Evolutionary conservation across 2,329 filamentous ascomycete species (phyloP).

Genomic region (Colletotrichum agaves): DNA sequence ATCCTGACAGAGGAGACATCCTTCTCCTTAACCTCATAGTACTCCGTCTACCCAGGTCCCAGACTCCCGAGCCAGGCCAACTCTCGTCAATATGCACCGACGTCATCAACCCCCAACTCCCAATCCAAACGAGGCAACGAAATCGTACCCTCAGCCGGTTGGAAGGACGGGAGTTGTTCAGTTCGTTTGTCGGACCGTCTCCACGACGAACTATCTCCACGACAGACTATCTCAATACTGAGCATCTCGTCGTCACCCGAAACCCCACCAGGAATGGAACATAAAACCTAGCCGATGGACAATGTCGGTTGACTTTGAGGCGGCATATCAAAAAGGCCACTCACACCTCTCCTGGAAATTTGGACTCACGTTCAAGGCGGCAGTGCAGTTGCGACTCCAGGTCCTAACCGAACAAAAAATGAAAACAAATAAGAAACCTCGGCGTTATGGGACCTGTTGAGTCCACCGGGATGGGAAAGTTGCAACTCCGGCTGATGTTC

Average conservation of each 20-base stretch:
- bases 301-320: slow-evolving; percentile 9
- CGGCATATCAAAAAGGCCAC: neutral
- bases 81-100: neutral
- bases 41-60: too few species aligned
- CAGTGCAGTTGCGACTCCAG: neutral
- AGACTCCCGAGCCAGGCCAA: neutral
- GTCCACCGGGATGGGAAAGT: neutral
- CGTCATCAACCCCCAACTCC: neutral
- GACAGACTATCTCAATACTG: neutral
- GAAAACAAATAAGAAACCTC: neutral
- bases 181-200: neutral
- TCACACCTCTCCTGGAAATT: neutral
- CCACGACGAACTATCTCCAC: neutral
- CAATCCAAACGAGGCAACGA: neutral
- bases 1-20: too few species aligned
- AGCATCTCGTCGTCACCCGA: neutral
- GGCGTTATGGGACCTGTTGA: neutral
- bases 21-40: too few species aligned
- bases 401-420: neutral
- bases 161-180: neutral
- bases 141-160: neutral
- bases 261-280: slow-evolving; percentile 4
- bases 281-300: neutral
- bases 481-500: neutral
- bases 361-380: neutral